phyloP scores from a whole-genome alignment of 148 eudicot genomes.

The Nepenthes mirabilis region DNA sequence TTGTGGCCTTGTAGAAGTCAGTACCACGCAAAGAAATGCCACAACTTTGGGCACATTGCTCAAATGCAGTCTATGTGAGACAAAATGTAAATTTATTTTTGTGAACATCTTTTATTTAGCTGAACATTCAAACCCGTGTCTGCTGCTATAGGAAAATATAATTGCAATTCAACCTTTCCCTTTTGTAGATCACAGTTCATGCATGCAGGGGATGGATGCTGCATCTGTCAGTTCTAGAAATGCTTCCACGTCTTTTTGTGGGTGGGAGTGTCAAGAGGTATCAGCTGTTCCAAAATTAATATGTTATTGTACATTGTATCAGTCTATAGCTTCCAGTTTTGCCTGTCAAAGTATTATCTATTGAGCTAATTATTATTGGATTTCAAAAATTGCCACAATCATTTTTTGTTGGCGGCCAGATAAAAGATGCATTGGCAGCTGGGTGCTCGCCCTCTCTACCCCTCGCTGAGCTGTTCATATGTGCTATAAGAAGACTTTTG shows the following conservation, averaged over 20 bases:
- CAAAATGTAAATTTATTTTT: slow-evolving; percentile 49
- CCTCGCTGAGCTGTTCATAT: too few relatives aligned
- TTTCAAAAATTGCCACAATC: too few relatives aligned
- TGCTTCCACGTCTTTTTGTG: slow-evolving; percentile 44
- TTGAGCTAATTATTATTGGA: too few relatives aligned
- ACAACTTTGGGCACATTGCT: slow-evolving; percentile 19
- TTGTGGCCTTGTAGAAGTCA: slow-evolving; percentile 45
- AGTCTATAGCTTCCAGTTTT: too few relatives aligned
- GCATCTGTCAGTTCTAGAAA: slow-evolving; percentile 17
- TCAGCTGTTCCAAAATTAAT: background rate
- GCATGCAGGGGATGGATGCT: slow-evolving; percentile 40
- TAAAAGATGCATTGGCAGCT: too few relatives aligned
- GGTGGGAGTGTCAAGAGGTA: slow-evolving; percentile 80
- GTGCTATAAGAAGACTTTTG: too few relatives aligned
- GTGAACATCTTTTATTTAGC: background rate
- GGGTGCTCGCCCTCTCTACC: too few relatives aligned
- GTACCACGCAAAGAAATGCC: slow-evolving; percentile 19
- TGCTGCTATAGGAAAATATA: background rate
- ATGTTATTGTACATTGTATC: too few relatives aligned
- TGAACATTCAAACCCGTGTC: background rate
- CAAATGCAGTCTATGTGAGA: slow-evolving; percentile 62
- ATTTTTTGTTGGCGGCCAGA: too few relatives aligned
- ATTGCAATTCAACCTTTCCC: background rate
- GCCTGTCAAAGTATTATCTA: too few relatives aligned
- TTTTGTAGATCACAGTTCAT: slow-evolving; percentile 58